phyloP scores from a whole-genome alignment of 495 filamentous ascomycete species.

The Tuber borchii region DNA sequence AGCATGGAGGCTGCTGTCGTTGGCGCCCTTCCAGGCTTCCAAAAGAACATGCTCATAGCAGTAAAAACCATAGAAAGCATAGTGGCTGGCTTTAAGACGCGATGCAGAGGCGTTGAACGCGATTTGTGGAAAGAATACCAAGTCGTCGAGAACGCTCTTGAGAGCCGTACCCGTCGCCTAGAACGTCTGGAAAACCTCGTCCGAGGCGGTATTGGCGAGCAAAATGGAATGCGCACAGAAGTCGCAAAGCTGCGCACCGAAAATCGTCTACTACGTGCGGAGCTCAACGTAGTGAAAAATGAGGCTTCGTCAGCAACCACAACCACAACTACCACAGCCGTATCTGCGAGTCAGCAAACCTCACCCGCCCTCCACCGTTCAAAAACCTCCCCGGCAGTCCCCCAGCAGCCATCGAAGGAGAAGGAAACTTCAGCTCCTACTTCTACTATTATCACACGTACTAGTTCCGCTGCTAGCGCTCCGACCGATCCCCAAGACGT shows the following conservation, averaged over 20 bases:
- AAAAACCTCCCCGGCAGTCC: constrained; percentile 19
- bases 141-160: constrained; percentile 70
- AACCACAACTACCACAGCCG: background rate
- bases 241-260: constrained; percentile 67
- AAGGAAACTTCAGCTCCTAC: constrained; percentile 11
- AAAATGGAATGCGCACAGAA: constrained; percentile 50
- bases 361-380: constrained; percentile 24
- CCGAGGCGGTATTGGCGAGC: constrained; percentile 48
- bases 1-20: constrained; percentile 39
- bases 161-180: constrained; percentile 72
- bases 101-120: constrained; percentile 75
- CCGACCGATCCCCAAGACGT: constrained; percentile 34
- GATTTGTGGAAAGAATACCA: constrained; percentile 88
- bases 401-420: constrained; percentile 10
- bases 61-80: constrained; percentile 82
- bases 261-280: constrained; percentile 74
- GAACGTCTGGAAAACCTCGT: constrained; percentile 76
- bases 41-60: constrained; percentile 76
- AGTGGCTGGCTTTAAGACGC: constrained; percentile 69
- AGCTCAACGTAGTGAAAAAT: constrained; percentile 50
- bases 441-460: constrained; percentile 34
- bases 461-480: constrained; percentile 40
- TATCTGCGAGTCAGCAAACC: background rate
- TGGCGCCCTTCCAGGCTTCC: constrained; percentile 63
- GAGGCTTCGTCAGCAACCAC: constrained; percentile 11